Conservation (phyloP, 306 rosid species). For the Corylus avellana region DNA sequence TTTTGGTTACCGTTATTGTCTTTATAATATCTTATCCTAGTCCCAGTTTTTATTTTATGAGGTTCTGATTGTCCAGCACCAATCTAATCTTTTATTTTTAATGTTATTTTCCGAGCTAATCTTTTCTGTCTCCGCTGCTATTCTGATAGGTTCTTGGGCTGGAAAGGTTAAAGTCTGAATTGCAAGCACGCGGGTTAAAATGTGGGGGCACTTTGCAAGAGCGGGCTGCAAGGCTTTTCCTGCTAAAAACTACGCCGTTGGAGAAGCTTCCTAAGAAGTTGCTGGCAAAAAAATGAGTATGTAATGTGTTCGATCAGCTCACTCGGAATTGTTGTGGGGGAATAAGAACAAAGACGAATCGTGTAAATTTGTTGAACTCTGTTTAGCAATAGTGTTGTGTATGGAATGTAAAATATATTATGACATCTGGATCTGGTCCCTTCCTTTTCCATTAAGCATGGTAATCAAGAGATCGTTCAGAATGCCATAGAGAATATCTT, state of each 20-base stretch:
- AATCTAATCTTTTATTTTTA: background rate
- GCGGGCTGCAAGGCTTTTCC: constrained; percentile 91
- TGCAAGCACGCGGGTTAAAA: constrained; percentile 77
- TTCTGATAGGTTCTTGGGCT: constrained; percentile 68
- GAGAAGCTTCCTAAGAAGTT: constrained; percentile 85
- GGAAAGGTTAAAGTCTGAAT: constrained; percentile 78
- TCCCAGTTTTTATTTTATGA: constrained; percentile 1
- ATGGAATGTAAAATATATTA: background rate
- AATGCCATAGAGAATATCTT: too few relatives aligned
- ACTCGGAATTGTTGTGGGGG: background rate
- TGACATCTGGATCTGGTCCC: background rate
- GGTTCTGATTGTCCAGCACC: background rate
- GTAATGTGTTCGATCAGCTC: background rate
- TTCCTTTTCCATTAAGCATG: background rate
- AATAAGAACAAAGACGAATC: background rate
- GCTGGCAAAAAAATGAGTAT: constrained; percentile 65
- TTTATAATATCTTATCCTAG: background rate
- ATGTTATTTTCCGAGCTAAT: background rate
- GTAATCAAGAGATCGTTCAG: background rate
- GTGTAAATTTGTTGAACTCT: background rate
- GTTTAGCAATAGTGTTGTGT: background rate
- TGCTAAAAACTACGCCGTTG: constrained; percentile 72
- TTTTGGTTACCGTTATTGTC: background rate
- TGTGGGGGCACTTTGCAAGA: constrained; percentile 91
- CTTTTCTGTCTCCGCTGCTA: background rate